phyloP scores from a whole-genome alignment of 148 eudicot species.

The Cornus florida region DNA sequence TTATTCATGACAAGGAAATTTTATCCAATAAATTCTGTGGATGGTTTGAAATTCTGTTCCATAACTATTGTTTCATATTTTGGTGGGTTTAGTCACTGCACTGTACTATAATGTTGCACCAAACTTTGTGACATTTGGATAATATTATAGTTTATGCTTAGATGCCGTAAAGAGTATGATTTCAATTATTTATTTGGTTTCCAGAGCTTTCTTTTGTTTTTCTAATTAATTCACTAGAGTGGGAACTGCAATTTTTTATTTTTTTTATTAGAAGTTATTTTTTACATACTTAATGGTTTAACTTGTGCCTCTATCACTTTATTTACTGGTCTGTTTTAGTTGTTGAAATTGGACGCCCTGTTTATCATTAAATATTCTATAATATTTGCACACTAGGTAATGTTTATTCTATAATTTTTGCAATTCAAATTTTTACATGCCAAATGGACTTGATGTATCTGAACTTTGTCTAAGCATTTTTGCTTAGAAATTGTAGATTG shows the following conservation, averaged over 20 bases:
- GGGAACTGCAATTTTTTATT: neutral
- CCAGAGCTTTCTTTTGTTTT: neutral
- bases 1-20: neutral
- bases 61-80: neutral
- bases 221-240: neutral
- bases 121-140: neutral
- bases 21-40: neutral
- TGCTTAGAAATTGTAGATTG: too few relatives aligned
- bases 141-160: neutral
- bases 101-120: neutral
- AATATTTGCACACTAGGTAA: too few relatives aligned
- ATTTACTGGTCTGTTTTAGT: too few relatives aligned
- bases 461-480: too few relatives aligned
- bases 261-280: too few relatives aligned
- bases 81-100: neutral
- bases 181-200: neutral
- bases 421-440: too few relatives aligned
- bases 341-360: too few relatives aligned
- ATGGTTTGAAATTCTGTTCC: neutral
- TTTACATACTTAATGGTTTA: too few relatives aligned
- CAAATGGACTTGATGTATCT: too few relatives aligned
- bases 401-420: too few relatives aligned
- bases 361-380: too few relatives aligned
- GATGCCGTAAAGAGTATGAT: neutral
- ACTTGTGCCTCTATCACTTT: too few relatives aligned